Evolutionary conservation across 768 basidiomycete genomes (phyloP).

Genomic region (Tremella yokohamensis): DNA sequence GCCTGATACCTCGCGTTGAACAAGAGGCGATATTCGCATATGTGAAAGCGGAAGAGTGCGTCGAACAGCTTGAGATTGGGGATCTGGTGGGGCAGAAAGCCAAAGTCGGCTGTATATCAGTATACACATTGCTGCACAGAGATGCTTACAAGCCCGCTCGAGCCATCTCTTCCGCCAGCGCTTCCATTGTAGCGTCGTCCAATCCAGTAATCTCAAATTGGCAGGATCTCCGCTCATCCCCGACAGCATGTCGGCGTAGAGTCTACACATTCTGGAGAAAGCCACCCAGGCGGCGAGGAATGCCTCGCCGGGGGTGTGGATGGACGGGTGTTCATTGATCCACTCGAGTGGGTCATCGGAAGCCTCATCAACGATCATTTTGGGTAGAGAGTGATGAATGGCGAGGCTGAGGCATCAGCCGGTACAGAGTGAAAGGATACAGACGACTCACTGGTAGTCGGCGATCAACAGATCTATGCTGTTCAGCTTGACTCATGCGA

Average conservation of each 20-base stretch:
- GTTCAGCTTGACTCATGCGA: not conserved
- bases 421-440: not conserved
- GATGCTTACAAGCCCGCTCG: conserved; percentile 6
- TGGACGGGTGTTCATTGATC: conserved; percentile 13
- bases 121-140: not conserved
- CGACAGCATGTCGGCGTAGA: conserved; percentile 12
- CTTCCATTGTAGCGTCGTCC: conserved; percentile 10
- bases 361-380: conserved; percentile 13
- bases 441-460: conserved; percentile 14
- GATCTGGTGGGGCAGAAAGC: conserved; percentile 5
- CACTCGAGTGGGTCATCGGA: conserved; percentile 11
- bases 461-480: conserved; percentile 7
- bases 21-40: conserved; percentile 13
- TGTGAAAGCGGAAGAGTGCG: conserved; percentile 16
- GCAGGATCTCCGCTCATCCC: conserved; percentile 3
- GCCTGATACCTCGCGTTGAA: conserved; percentile 6
- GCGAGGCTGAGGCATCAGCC: conserved; percentile 8
- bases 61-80: conserved; percentile 10
- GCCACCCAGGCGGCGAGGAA: conserved; percentile 8
- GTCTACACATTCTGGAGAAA: conserved; percentile 14
- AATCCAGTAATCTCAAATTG: conserved; percentile 5
- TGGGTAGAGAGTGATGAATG: conserved; percentile 14
- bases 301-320: conserved; percentile 9
- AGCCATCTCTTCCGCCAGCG: conserved; percentile 13
- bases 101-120: conserved; percentile 4